Conservation (phyloP, 148 eudicot genomes). For the Camellia japonica region DNA sequence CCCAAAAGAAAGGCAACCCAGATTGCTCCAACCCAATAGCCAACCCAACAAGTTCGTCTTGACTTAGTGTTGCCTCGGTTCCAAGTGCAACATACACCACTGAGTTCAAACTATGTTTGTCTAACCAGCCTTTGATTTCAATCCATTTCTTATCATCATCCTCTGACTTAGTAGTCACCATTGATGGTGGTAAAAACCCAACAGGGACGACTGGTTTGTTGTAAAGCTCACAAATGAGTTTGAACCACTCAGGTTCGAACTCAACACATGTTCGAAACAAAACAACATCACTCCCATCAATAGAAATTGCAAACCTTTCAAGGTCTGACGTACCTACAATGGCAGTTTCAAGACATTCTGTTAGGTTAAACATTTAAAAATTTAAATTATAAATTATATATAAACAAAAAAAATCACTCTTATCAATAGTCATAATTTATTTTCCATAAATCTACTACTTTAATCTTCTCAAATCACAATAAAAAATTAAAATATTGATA, state of each 20-base stretch:
- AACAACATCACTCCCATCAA: slow-evolving; percentile 55
- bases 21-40: slow-evolving; percentile 66
- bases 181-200: slow-evolving; percentile 40
- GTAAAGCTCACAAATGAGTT: slow-evolving; percentile 46
- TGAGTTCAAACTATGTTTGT: slow-evolving; percentile 30
- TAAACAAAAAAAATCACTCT: no score
- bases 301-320: slow-evolving; percentile 40
- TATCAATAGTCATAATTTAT: no score
- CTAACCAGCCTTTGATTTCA: slow-evolving; percentile 47
- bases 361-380: no score
- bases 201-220: slow-evolving; percentile 44
- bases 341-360: no score
- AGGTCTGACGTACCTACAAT: slow-evolving; percentile 29
- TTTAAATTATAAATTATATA: no score
- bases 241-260: slow-evolving; percentile 59
- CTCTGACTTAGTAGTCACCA: background rate
- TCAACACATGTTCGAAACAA: slow-evolving; percentile 40
- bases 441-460: no score
- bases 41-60: slow-evolving; percentile 37
- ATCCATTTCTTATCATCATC: slow-evolving; percentile 25
- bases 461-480: no score
- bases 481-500: no score
- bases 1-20: slow-evolving; percentile 54
- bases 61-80: slow-evolving; percentile 50
- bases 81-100: slow-evolving; percentile 70